Evolutionary conservation across 768 basidiomycete species (phyloP).

Genomic region (Lactarius quietus): DNA sequence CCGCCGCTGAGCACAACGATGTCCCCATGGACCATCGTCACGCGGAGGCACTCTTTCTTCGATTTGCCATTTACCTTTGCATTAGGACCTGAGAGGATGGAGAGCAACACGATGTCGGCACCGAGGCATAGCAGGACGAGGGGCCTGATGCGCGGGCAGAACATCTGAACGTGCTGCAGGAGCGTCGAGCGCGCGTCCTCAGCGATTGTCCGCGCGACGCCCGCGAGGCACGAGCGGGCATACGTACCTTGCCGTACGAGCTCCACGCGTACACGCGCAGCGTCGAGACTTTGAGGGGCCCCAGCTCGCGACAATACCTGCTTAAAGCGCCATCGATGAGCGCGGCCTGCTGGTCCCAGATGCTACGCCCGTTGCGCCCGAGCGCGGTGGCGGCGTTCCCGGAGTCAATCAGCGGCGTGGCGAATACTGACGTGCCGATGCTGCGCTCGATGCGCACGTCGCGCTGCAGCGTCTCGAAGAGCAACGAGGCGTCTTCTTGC

Average conservation of each 20-base stretch:
- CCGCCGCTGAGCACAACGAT: conserved; percentile 13
- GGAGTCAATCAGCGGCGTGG: not conserved
- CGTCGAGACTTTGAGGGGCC: too few species aligned
- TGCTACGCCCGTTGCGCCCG: not conserved
- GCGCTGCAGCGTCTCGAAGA: conserved; percentile 23
- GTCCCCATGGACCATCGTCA: conserved; percentile 26
- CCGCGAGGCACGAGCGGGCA: not conserved
- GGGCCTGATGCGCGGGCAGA: not conserved
- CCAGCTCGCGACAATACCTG: too few species aligned
- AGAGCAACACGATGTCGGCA: too few species aligned
- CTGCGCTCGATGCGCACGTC: conserved; percentile 21
- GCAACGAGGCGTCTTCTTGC: conserved; percentile 15
- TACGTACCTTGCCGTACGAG: too few species aligned
- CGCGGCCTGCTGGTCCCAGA: conserved; percentile 9
- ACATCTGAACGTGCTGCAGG: too few species aligned
- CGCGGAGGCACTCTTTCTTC: conserved; percentile 21
- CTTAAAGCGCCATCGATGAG: conserved; percentile 5
- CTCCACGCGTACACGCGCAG: too few species aligned
- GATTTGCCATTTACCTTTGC: not conserved
- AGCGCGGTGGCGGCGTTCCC: conserved; percentile 8
- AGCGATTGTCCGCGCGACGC: too few species aligned
- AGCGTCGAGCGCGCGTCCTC: too few species aligned
- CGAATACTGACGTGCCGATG: conserved; percentile 8
- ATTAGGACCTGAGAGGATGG: too few species aligned
- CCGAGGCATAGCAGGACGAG: too few species aligned